Conservation (phyloP, 2,329 filamentous ascomycete species). For the Diaporthe ilicicola region DNA sequence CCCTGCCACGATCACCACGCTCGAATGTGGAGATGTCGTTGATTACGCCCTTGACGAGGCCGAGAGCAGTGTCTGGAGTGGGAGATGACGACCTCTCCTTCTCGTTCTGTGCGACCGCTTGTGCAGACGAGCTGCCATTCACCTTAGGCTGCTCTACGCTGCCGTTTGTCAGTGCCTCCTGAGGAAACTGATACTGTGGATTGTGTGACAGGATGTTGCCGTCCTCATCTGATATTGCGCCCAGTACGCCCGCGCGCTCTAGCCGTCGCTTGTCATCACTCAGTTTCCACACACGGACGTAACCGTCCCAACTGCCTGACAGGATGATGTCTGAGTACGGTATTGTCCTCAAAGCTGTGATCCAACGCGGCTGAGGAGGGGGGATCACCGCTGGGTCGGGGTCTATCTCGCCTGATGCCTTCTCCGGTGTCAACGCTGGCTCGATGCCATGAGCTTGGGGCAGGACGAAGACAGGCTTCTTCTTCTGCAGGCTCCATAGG, state of each 20-base stretch:
- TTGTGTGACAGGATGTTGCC: slow-evolving; percentile 31
- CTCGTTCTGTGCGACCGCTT: slow-evolving; percentile 2
- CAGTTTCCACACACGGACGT: slow-evolving; percentile 84
- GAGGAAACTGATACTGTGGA: slow-evolving; percentile 30
- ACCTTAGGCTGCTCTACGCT: background rate
- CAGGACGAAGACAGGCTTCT: slow-evolving; percentile 88
- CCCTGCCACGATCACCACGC: slow-evolving; percentile 77
- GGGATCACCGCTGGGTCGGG: slow-evolving; percentile 68
- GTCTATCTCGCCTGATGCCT: slow-evolving; percentile 76
- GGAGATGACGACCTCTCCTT: slow-evolving; percentile 32
- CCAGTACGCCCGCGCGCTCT: slow-evolving; percentile 75
- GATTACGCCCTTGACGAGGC: slow-evolving; percentile 74
- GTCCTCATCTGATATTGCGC: slow-evolving; percentile 42
- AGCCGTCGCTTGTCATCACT: slow-evolving; percentile 84
- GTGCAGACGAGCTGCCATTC: background rate
- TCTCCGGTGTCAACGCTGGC: slow-evolving; percentile 69
- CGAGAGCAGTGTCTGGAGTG: slow-evolving; percentile 30
- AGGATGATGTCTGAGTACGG: slow-evolving; percentile 92
- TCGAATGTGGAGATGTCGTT: slow-evolving; percentile 92
- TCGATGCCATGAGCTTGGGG: slow-evolving; percentile 88
- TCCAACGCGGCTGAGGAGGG: slow-evolving; percentile 79
- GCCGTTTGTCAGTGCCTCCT: slow-evolving; percentile 39
- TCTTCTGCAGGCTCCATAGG: slow-evolving; percentile 91
- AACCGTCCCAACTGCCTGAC: slow-evolving; percentile 94
- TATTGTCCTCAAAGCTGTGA: slow-evolving; percentile 86